Percentiles rank a stretch among this genome's conserved stretches.
Conservation (phyloP, 306 rosid species). For the Quercus glauca region DNA sequence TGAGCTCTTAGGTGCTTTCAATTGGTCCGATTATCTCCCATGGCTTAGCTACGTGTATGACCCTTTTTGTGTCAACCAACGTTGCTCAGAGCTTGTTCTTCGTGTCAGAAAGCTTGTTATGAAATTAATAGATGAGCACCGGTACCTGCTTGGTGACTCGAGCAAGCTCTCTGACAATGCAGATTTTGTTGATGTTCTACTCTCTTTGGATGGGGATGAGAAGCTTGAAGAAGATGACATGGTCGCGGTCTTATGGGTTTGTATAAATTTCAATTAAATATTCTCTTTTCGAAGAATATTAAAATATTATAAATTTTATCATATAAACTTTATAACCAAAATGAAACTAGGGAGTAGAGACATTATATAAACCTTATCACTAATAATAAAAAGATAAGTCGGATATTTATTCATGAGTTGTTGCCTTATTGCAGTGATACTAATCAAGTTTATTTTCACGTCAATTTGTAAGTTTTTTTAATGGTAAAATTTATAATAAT, state of each 20-base stretch:
- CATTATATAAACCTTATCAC: too few relatives aligned
- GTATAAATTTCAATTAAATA: not conserved
- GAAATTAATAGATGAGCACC: slow-evolving; percentile 33
- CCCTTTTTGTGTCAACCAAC: slow-evolving; percentile 23
- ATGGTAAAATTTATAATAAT: too few relatives aligned
- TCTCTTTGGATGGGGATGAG: slow-evolving; percentile 40
- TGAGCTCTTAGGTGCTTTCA: slow-evolving; percentile 47
- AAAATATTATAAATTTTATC: too few relatives aligned
- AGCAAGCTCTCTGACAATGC: slow-evolving; percentile 22
- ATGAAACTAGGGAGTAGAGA: too few relatives aligned
- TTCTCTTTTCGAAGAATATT: not conserved
- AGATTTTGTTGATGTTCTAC: slow-evolving; percentile 45
- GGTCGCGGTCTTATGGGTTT: slow-evolving; percentile 52
- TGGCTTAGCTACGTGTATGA: slow-evolving; percentile 41
- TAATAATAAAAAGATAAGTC: too few relatives aligned
- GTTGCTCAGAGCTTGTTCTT: slow-evolving; percentile 39
- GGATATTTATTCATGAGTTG: too few relatives aligned
- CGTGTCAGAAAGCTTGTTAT: slow-evolving; percentile 40
- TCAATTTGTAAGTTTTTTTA: too few relatives aligned
- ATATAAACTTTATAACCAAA: too few relatives aligned
- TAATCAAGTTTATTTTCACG: too few relatives aligned
- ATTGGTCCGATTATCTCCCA: slow-evolving; percentile 46
- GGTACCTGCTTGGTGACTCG: slow-evolving; percentile 4
- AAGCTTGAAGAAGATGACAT: slow-evolving; percentile 48
- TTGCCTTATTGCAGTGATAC: too few relatives aligned